These are phyloP conservation scores for Arthrobotrys megalospora DNA, from an alignment of 2,329 filamentous ascomycete genomes.

Conservation along the genomic window DNA sequence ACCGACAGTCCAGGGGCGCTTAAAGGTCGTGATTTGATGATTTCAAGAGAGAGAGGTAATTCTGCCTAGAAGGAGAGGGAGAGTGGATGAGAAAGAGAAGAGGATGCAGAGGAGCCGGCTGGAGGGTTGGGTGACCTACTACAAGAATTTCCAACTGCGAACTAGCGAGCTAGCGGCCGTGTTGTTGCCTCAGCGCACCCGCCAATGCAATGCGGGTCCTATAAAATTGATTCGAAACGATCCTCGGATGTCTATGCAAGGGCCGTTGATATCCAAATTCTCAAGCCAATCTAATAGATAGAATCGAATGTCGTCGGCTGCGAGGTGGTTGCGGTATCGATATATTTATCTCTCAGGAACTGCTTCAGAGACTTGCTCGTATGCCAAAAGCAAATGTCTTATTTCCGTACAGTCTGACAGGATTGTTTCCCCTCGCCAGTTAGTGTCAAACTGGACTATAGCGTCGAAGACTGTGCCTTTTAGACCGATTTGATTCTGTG, in stretches of 20 bases:
- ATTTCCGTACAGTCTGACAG: conserved; percentile 46
- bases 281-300: conserved; percentile 34
- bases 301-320: conserved; percentile 20
- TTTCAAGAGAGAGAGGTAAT: not conserved
- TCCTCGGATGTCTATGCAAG: conserved; percentile 19
- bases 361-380: conserved; percentile 16
- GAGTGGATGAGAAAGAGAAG: conserved; percentile 8
- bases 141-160: conserved; percentile 30
- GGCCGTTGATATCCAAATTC: conserved; percentile 32
- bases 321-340: conserved; percentile 40
- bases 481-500: not conserved
- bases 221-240: conserved; percentile 17
- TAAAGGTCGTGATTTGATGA: conserved; percentile 19
- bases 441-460: conserved; percentile 15
- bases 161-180: conserved; percentile 13
- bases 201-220: conserved; percentile 7
- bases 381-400: conserved; percentile 25
- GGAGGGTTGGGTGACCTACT: conserved; percentile 5
- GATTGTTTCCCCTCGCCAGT: conserved; percentile 19
- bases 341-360: conserved; percentile 40
- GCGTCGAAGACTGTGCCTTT: conserved; percentile 16
- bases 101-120: not conserved
- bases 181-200: conserved; percentile 11
- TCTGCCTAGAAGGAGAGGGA: conserved; percentile 33
- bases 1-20: not conserved